phyloP scores from a whole-genome alignment of 768 basidiomycete species.

The Podaxis sp. region DNA sequence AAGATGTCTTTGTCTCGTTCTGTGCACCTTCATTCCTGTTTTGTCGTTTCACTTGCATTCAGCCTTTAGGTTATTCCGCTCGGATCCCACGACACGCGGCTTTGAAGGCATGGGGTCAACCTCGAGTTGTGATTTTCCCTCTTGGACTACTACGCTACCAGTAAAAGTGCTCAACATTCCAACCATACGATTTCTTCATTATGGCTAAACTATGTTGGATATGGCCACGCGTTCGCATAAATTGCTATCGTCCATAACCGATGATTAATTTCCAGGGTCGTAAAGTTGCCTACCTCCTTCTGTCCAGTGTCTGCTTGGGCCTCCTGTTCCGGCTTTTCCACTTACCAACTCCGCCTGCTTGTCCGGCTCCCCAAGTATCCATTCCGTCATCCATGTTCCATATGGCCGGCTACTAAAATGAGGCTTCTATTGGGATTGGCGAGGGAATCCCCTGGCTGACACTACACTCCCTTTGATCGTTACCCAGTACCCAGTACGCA shows the following conservation, averaged over 20 bases:
- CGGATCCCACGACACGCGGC: not conserved
- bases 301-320: not conserved
- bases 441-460: too few relatives aligned
- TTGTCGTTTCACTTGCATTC: not conserved
- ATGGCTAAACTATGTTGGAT: not conserved
- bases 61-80: not conserved
- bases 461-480: too few relatives aligned
- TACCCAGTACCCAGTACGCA: too few relatives aligned
- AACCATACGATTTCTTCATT: not conserved
- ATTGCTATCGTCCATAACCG: not conserved
- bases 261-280: not conserved
- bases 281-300: not conserved
- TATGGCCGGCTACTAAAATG: not conserved
- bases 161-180: not conserved
- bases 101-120: not conserved
- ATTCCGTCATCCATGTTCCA: not conserved
- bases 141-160: not conserved
- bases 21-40: not conserved
- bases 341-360: not conserved
- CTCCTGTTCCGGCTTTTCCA: not conserved
- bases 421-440: not conserved
- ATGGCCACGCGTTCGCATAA: not conserved
- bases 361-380: not conserved
- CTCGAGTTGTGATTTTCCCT: not conserved
- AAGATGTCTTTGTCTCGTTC: not conserved